phyloP scores from a whole-genome alignment of 2,329 filamentous ascomycete species.

The Epichloe hybrida region DNA sequence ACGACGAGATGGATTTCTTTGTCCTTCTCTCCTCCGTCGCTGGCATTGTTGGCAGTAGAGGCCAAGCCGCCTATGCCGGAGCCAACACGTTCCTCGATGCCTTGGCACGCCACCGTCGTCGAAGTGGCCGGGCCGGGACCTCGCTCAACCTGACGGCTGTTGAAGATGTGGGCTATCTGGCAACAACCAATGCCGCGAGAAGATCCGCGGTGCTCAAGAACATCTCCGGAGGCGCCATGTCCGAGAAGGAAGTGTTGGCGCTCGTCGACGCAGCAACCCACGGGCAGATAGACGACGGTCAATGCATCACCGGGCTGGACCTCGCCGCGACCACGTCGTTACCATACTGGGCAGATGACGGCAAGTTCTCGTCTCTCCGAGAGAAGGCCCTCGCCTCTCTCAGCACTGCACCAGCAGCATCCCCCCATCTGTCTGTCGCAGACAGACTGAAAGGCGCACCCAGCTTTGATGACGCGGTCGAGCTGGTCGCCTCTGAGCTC shows the following conservation, averaged over 20 bases:
- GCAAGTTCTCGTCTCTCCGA: constrained; percentile 38
- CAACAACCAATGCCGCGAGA: constrained; percentile 22
- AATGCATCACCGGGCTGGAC: constrained; percentile 41
- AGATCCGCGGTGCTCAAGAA: constrained; percentile 34
- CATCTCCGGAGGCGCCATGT: constrained; percentile 32
- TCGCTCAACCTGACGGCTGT: constrained; percentile 41
- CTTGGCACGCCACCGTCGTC: constrained; percentile 22
- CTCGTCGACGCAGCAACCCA: constrained; percentile 37
- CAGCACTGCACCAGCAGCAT: background rate
- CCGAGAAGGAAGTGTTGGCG: constrained; percentile 39
- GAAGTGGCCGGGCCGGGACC: constrained; percentile 27
- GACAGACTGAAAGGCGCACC: constrained; percentile 8
- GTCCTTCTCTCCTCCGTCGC: constrained; percentile 38
- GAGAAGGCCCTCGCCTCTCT: constrained; percentile 18
- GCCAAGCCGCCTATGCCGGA: constrained; percentile 39
- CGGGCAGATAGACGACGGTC: constrained; percentile 27
- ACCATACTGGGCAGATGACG: constrained; percentile 41
- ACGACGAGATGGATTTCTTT: constrained; percentile 36
- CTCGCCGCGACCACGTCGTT: constrained; percentile 18
- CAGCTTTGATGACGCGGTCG: constrained; percentile 10
- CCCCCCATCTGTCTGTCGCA: constrained; percentile 3
- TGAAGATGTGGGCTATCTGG: constrained; percentile 33
- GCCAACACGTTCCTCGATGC: constrained; percentile 31
- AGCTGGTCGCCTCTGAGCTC: constrained; percentile 13
- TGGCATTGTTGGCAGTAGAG: constrained; percentile 35